phyloP scores from a whole-genome alignment of 2,329 filamentous ascomycete species.

The Geosmithia putterillii region DNA sequence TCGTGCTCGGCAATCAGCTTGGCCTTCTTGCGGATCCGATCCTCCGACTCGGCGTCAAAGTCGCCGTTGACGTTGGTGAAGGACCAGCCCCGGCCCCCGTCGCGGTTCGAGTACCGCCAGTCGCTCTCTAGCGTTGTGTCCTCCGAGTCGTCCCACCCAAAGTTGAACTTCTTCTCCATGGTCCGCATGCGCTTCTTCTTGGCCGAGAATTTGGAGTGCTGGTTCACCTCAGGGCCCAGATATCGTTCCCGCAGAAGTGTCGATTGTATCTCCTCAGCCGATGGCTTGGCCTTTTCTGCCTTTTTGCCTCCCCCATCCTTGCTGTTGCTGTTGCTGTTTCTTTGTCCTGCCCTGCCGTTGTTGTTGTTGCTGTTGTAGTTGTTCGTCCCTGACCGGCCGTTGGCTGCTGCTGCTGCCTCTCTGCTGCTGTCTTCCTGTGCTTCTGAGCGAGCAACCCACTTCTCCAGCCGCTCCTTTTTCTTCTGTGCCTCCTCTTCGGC shows the following conservation, averaged over 20 bases:
- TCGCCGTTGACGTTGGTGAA: constrained; percentile 37
- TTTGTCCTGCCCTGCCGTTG: constrained; percentile 87
- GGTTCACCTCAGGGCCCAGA: constrained; percentile 80
- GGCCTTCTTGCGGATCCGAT: constrained; percentile 44
- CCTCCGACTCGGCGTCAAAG: constrained; percentile 42
- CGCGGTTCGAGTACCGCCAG: constrained; percentile 49
- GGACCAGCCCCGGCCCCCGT: constrained; percentile 16
- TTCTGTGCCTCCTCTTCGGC: constrained; percentile 53
- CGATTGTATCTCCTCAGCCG: constrained; percentile 55
- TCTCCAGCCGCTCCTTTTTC: constrained; percentile 50
- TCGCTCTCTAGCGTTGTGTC: constrained; percentile 65
- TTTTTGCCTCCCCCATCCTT: constrained; percentile 30
- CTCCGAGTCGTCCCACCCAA: constrained; percentile 92
- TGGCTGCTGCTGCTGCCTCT: constrained; percentile 22
- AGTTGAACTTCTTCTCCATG: constrained; percentile 96
- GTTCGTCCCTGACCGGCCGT: constrained; percentile 50
- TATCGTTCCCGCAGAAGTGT: constrained; percentile 70
- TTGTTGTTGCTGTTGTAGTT: constrained; percentile 38
- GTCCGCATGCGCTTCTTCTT: constrained; percentile 92
- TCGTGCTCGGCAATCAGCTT: constrained; percentile 65
- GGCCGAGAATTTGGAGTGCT: constrained; percentile 74
- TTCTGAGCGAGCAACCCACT: constrained; percentile 12
- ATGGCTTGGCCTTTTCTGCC: constrained; percentile 24
- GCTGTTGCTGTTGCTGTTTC: constrained; percentile 40
- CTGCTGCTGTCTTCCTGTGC: constrained; percentile 31